Percentiles rank a stretch among this genome's conserved stretches.
phyloP scores from a whole-genome alignment of 2,329 filamentous ascomycete species.

The Colletotrichum musae region DNA sequence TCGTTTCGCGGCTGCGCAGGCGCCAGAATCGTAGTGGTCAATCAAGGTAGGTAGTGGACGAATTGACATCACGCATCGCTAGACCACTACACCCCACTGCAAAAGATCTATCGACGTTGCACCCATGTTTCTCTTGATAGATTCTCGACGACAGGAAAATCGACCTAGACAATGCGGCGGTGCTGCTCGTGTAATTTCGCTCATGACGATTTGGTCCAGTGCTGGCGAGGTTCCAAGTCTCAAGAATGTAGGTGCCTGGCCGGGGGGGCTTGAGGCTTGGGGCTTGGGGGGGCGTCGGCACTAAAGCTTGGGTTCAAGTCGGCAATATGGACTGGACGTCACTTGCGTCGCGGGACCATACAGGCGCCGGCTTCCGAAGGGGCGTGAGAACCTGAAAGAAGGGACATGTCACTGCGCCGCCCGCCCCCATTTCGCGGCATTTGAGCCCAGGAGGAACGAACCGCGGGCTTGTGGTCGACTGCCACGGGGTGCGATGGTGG shows the following conservation, averaged over 20 bases:
- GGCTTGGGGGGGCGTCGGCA: neutral
- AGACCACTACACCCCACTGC: neutral
- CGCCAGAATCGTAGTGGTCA: too few species aligned
- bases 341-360: constrained; percentile 15
- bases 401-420: neutral
- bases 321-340: constrained; percentile 4
- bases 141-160: neutral
- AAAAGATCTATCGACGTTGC: neutral
- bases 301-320: neutral
- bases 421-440: too few species aligned
- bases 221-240: neutral
- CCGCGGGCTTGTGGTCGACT: constrained; percentile 13
- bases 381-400: neutral
- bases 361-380: neutral
- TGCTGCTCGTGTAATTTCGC: neutral
- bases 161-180: neutral
- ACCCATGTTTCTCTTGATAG: constrained; percentile 1
- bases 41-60: too few species aligned
- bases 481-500: constrained; percentile 2
- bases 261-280: neutral
- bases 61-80: too few species aligned
- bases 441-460: constrained; percentile 7
- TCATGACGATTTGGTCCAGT: constrained; percentile 7
- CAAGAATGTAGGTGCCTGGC: constrained; percentile 26
- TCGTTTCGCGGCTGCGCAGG: neutral